A percentile compares a stretch with the other conserved stretches of the same genome.
Conservation (phyloP, 75 land plant species). For the Cryptomeria japonica region DNA sequence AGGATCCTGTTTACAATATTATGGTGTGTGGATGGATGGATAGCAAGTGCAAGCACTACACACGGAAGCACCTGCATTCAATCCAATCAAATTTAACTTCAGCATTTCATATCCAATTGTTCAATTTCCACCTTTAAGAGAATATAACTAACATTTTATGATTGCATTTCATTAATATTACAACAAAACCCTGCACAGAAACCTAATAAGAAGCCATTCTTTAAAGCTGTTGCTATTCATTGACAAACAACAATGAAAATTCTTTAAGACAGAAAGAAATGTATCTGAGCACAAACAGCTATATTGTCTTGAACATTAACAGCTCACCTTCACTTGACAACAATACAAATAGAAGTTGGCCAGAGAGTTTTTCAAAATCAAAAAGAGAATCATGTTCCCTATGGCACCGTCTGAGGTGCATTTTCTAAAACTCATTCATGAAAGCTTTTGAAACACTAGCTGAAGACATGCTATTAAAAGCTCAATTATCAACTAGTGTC, state of each 20-base stretch:
- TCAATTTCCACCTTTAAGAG: not conserved
- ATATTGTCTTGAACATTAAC: not conserved
- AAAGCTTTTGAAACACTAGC: not conserved
- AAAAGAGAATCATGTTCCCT: not conserved
- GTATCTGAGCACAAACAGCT: not conserved
- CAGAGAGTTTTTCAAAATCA: not conserved
- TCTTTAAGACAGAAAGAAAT: not conserved
- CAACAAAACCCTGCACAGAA: not conserved
- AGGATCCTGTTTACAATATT: slow-evolving; percentile 45
- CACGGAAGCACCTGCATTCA: slow-evolving; percentile 61
- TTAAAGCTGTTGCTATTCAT: not conserved
- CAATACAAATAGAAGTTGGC: too few relatives aligned
- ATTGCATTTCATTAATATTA: not conserved
- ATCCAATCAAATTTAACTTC: not conserved
- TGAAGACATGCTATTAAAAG: not conserved
- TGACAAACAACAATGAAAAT: not conserved
- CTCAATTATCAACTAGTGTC: not conserved
- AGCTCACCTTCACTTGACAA: not conserved
- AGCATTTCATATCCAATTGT: not conserved
- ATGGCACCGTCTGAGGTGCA: not conserved
- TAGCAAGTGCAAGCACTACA: slow-evolving; percentile 47
- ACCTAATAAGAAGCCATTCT: not conserved
- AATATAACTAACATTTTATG: not conserved
- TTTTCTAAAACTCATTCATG: not conserved
- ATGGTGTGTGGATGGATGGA: slow-evolving; percentile 66